These are phyloP conservation scores for Setaria italica DNA, from an alignment of 202 grass and related monocot species.

Conservation along the genomic window DNA sequence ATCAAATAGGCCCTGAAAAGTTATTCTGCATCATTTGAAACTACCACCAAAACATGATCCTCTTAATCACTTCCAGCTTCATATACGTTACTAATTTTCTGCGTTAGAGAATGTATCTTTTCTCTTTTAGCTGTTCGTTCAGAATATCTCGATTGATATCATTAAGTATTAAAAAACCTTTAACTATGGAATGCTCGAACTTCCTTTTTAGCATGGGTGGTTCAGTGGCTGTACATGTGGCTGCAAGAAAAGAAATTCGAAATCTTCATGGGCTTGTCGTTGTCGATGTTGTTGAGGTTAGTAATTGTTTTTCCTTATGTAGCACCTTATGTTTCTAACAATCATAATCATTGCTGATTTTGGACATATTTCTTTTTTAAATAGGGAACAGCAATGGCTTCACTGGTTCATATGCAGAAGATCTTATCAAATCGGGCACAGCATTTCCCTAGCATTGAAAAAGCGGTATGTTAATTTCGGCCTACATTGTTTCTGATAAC, in stretches of 20 bases:
- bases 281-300: constrained; percentile 95
- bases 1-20: not conserved
- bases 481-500: constrained; percentile 1
- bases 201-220: constrained; percentile 82
- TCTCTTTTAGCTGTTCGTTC: constrained; percentile 29
- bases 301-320: constrained; percentile 41
- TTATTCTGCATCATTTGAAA: not conserved
- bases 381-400: constrained; percentile 96
- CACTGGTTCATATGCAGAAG: constrained; percentile 99
- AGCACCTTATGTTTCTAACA: constrained; percentile 14
- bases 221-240: constrained; percentile 94
- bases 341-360: constrained; percentile 38
- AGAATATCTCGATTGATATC: not conserved
- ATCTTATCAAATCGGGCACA: constrained; percentile 81
- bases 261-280: constrained; percentile 90
- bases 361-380: constrained; percentile 8
- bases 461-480: constrained; percentile 71
- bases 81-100: not conserved
- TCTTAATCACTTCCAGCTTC: constrained; percentile 22
- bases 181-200: not conserved
- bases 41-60: not conserved
- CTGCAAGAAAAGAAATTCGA: constrained; percentile 70
- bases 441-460: constrained; percentile 81
- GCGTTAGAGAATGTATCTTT: constrained; percentile 1
- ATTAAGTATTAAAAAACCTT: constrained; percentile 17